Conservation (phyloP, 352 stramenopile genomes). For the Globisporangium polare region DNA sequence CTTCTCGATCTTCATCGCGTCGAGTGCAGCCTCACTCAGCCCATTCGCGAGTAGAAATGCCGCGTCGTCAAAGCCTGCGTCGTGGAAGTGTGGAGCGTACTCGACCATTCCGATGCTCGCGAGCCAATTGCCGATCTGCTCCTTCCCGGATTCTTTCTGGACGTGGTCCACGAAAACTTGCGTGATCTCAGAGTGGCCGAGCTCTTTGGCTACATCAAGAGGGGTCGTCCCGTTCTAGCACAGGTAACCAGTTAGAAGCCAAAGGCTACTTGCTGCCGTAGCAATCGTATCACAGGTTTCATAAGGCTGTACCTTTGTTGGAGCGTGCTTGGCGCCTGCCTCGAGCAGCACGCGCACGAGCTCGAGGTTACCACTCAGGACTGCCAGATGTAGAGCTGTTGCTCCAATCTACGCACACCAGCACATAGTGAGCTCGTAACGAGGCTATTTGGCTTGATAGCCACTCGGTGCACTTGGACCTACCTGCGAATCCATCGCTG, state of each 20-base stretch:
- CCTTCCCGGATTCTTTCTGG: conserved; percentile 22
- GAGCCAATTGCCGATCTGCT: conserved; percentile 59
- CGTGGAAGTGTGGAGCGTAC: conserved; percentile 44
- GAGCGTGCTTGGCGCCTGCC: conserved; percentile 25
- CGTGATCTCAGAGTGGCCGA: conserved; percentile 29
- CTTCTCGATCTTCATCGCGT: conserved; percentile 63
- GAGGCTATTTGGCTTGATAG: neutral
- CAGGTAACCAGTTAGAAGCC: neutral
- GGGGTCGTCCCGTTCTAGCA: conserved; percentile 49
- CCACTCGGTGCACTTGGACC: neutral
- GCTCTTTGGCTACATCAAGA: conserved; percentile 44
- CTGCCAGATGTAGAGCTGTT: conserved; percentile 62
- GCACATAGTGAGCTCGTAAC: neutral
- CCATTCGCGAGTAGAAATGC: conserved; percentile 47
- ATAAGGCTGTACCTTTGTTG: conserved; percentile 35
- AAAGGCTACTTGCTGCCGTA: neutral
- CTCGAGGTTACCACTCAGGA: conserved; percentile 34
- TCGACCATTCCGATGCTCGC: conserved; percentile 66
- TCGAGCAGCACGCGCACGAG: conserved; percentile 52
- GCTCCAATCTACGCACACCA: conserved; percentile 31
- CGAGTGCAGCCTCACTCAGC: conserved; percentile 44
- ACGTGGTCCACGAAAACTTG: conserved; percentile 35
- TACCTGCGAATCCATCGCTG: conserved; percentile 31
- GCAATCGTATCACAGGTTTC: neutral
- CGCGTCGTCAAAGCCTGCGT: conserved; percentile 64